Base-by-base conservation (phyloP, 306 rosid genomes). In the Betula pendula region DNA sequence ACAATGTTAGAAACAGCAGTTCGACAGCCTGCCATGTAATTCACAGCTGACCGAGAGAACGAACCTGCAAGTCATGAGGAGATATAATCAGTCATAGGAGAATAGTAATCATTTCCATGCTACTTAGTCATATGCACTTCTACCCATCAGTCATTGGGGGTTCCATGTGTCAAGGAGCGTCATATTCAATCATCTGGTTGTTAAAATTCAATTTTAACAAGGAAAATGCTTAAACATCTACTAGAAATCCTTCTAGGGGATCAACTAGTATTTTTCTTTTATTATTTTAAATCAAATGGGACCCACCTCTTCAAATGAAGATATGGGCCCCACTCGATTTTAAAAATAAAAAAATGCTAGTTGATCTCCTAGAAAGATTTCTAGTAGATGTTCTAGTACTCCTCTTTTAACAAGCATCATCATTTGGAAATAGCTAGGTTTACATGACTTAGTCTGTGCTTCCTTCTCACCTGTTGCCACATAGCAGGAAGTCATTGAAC, bases 401-500 rank as follows among this genome's bases (percentile, higher is more conserved):
- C n/a, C n/a, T n/a, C n/a, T n/a, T n/a, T n/a, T n/a, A 38, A 65
- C 45, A 4, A 38, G 70, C 43, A 65, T 38, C 70, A 65, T 68
- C 42, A 69, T 24, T 45, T 69, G 35, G 22, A 13, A 40, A 13
- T 20, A 40, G 52, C 49, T 48, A 60, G 58, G 40, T 49, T 59
- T 49, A 68, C 2, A 66, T 0, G 48, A 22, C 50, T 68, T 68
- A 22, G 13, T 12, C 13, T 69, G 73, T 69, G 38, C 45, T 78
- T 80, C 2, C n/a, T 76, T 74, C 87, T 88, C 81, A 94, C 98
- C 98, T 45, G 99, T 95, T 51, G 99, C 88, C n/a, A 95, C 99
- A 75, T 95, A 95, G 87, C 97, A 92, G 40, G 99, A 95, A 79
- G 99, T 95, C 93, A 95, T 84, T 0, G 99, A 95, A 50, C 97